Conservation (phyloP, 192 early-diverging fungal species). For the Coemansia erecta region DNA sequence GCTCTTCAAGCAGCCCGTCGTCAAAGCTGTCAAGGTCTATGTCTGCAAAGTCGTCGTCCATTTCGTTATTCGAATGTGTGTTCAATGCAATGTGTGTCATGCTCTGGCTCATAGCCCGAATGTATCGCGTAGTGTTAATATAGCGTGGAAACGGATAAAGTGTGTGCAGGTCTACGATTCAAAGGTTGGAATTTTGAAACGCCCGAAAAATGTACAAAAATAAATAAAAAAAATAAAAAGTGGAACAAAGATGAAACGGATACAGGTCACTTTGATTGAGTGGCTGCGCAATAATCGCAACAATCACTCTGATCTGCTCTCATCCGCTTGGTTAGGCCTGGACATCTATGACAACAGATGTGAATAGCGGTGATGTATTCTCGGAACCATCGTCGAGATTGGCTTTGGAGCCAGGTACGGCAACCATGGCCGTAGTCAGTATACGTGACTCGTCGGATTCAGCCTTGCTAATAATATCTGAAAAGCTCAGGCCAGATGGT, state of each 20-base stretch:
- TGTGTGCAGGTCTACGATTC: background rate
- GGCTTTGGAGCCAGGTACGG: background rate
- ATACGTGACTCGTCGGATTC: constrained; percentile 5
- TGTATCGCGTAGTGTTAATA: constrained; percentile 1
- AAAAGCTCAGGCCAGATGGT: background rate
- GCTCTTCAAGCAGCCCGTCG: constrained; percentile 32
- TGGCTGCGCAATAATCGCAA: constrained; percentile 30
- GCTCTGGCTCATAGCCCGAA: background rate
- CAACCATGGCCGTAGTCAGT: constrained; percentile 26
- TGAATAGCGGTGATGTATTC: constrained; percentile 12
- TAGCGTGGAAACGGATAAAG: background rate
- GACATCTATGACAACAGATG: constrained; percentile 26
- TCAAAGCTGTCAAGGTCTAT: constrained; percentile 38
- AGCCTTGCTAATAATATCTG: constrained; percentile 3
- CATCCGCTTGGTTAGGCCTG: constrained; percentile 6
- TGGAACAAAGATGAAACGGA: background rate
- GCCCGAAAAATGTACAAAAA: constrained; percentile 1
- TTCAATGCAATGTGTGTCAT: no score
- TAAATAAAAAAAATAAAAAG: constrained; percentile 2
- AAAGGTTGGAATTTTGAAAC: background rate
- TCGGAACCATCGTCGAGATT: constrained; percentile 2
- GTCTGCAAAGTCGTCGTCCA: constrained; percentile 23
- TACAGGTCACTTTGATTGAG: background rate
- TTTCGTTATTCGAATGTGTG: constrained; percentile 2
- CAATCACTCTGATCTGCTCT: background rate